Evolutionary conservation across 148 eudicot species (phyloP).

Genomic region (Cornus controversa): DNA sequence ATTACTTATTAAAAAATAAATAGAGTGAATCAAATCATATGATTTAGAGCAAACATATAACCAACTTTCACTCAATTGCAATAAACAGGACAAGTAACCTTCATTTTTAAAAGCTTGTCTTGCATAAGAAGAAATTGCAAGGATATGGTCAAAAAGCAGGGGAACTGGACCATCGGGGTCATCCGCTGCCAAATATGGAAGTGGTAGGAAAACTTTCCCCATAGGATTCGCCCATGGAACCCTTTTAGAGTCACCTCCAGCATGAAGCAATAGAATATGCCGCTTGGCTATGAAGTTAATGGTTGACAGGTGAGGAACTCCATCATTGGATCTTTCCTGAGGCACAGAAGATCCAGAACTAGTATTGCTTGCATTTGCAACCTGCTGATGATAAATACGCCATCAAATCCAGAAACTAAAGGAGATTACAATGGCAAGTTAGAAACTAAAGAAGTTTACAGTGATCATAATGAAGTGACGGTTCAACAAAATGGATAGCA

Average conservation of each 20-base stretch:
- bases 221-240: conserved; percentile 99
- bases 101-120: conserved; percentile 88
- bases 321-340: conserved; percentile 39
- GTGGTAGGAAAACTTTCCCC: conserved; percentile 98
- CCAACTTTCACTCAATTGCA: no score
- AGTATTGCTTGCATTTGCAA: conserved; percentile 27
- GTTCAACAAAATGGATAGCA: neutral
- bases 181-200: conserved; percentile 93
- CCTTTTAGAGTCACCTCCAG: conserved; percentile 99
- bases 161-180: conserved; percentile 98
- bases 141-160: conserved; percentile 96
- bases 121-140: conserved; percentile 94
- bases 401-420: conserved; percentile 15
- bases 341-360: conserved; percentile 26
- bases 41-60: no score
- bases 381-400: conserved; percentile 44
- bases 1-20: no score
- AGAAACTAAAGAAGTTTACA: no score
- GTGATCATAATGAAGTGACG: neutral
- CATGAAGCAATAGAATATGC: conserved; percentile 90
- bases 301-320: conserved; percentile 26
- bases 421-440: neutral
- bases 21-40: no score
- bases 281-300: conserved; percentile 56
- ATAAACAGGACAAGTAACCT: conserved; percentile 55